A percentile compares a stretch with the other conserved stretches of the same genome.
These are phyloP conservation scores for Teunomyces lycoperdinae DNA, from an alignment of 805 yeast species.

Conservation along the genomic window DNA sequence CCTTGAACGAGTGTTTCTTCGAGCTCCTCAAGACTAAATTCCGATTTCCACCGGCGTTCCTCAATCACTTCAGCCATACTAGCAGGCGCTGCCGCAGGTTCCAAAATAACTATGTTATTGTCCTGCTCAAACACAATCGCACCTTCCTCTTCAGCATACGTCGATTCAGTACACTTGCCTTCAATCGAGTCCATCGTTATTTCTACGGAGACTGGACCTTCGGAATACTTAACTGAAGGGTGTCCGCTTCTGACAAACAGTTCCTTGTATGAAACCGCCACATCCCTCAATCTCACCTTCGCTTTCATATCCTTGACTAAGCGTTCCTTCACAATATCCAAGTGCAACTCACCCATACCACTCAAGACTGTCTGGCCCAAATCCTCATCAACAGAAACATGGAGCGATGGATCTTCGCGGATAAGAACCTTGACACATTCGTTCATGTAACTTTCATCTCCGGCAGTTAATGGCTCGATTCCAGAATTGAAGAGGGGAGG, in stretches of 20 bases:
- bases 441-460: conserved; percentile 75
- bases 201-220: conserved; percentile 20
- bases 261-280: conserved; percentile 89
- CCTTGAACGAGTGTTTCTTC: conserved; percentile 59
- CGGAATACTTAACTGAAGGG: conserved; percentile 11
- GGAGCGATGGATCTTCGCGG: conserved; percentile 90
- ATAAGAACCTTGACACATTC: conserved; percentile 61
- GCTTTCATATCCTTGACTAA: conserved; percentile 81
- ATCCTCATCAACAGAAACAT: conserved; percentile 72
- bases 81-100: conserved; percentile 24
- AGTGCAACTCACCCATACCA: conserved; percentile 97
- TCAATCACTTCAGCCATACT: conserved; percentile 20
- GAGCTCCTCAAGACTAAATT: conserved; percentile 44
- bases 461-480: conserved; percentile 77
- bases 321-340: conserved; percentile 83
- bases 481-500: conserved; percentile 90
- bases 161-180: conserved; percentile 30
- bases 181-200: conserved; percentile 36
- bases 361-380: conserved; percentile 84
- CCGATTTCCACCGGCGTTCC: conserved; percentile 51
- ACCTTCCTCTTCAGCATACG: conserved; percentile 38
- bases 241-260: conserved; percentile 27
- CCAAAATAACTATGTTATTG: conserved; percentile 47
- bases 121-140: conserved; percentile 41
- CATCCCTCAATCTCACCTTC: conserved; percentile 72